phyloP scores from a whole-genome alignment of 2,329 filamentous ascomycete genomes.

The Cladosporium sp. region DNA sequence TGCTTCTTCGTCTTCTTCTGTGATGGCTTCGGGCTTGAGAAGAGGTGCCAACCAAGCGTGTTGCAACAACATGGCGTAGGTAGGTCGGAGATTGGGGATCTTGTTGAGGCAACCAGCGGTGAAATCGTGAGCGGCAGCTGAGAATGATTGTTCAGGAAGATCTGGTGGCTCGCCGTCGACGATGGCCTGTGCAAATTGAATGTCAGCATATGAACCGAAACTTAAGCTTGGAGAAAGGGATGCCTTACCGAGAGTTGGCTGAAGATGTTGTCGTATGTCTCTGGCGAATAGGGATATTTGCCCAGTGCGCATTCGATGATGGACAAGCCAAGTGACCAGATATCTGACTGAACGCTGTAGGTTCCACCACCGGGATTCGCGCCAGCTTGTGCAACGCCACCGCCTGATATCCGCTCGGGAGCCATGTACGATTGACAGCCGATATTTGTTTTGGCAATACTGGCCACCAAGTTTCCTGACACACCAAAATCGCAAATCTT shows the following conservation, averaged over 20 bases:
- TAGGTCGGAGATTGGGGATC: constrained; percentile 85
- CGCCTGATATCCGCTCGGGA: constrained; percentile 87
- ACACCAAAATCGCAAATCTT: constrained; percentile 99
- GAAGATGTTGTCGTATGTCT: constrained; percentile 98
- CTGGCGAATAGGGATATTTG: constrained; percentile 90
- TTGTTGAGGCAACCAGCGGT: constrained; percentile 89
- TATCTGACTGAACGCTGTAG: constrained; percentile 96
- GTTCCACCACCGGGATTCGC: constrained; percentile 70
- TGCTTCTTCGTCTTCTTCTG: constrained; percentile 64
- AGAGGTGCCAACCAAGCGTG: constrained; percentile 82
- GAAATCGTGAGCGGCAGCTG: constrained; percentile 76
- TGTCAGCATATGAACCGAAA: constrained; percentile 14
- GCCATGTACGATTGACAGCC: constrained; percentile 99
- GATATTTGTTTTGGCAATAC: constrained; percentile 98
- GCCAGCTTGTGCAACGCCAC: constrained; percentile 68
- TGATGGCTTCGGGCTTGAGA: constrained; percentile 70
- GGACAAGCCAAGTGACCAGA: constrained; percentile 92
- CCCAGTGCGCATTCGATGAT: constrained; percentile 96
- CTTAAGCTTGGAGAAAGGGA: neutral
- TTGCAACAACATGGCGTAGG: constrained; percentile 81
- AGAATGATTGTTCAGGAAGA: constrained; percentile 74
- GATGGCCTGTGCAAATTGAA: constrained; percentile 65
- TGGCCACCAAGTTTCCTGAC: constrained; percentile 91
- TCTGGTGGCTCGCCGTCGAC: constrained; percentile 94
- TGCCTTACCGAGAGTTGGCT: constrained; percentile 86